Conservation (phyloP, 139 green algal species). For the Micractinium sp. region DNA sequence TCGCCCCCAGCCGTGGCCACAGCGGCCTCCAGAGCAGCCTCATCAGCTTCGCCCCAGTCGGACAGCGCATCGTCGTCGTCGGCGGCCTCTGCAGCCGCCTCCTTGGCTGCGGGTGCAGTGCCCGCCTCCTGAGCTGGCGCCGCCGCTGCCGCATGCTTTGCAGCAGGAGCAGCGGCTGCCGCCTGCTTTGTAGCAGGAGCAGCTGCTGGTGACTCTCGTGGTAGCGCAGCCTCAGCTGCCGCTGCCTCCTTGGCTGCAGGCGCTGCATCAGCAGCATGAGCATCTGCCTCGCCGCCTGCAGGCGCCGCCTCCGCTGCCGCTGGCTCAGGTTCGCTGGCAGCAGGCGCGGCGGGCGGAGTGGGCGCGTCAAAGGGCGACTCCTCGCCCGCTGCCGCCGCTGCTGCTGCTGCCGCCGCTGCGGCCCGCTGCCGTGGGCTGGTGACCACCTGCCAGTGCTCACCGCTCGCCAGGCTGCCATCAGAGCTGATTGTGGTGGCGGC, state of each 20-base stretch:
- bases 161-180: neutral
- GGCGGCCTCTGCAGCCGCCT: neutral
- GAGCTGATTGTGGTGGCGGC: conserved; percentile 2
- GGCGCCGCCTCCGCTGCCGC: no score
- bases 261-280: no score
- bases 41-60: conserved; percentile 25
- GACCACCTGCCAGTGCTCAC: conserved; percentile 33
- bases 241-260: neutral
- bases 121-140: neutral
- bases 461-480: neutral
- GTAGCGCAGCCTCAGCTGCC: neutral
- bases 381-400: neutral
- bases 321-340: neutral
- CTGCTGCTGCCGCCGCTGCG: neutral
- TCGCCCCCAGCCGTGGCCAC: neutral
- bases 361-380: neutral
- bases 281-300: no score
- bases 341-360: neutral
- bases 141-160: neutral
- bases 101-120: neutral
- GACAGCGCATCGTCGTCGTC: conserved; percentile 5
- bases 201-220: neutral
- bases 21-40: conserved; percentile 7
- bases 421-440: neutral
- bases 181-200: neutral